Base-by-base conservation (phyloP, 2,329 filamentous ascomycete species). In the Macrophomina tecta region DNA sequence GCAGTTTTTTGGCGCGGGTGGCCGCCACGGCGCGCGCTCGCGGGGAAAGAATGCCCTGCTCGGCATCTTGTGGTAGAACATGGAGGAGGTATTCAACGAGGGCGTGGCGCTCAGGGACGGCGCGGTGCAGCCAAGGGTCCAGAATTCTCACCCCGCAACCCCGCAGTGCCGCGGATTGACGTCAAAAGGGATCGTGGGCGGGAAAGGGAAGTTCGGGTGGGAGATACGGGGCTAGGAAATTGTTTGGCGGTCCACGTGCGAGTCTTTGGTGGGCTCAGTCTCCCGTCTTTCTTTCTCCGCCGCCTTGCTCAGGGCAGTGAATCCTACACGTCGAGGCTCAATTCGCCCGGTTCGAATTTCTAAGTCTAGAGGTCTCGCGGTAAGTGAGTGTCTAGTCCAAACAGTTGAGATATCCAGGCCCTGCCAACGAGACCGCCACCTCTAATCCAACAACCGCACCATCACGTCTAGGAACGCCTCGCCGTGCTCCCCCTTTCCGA, bases 21-120 rank as follows among this genome's bases (percentile, higher is more conserved):
- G 4, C 7, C 23, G 48, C 53, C 53, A 32, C 32, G 16, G n/a
- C 52, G 52, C 16, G n/a, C 55, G 8, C 40, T 23, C 16, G 23
- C 40, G 56, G 56, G 56, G 56, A 46, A 60, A 60, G 23, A 60
- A 60, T 60, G 23, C 40, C 16, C 56, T 30, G 28, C n/a, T 30
- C 28, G 16, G 28, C 23, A 48, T 34, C 56, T n/a, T 32, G 28
- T 6, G 56, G 46, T 42, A 18, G 12, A 1, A 1, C 9, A 12
- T 45, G 2, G 16, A 18, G 56, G 16, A 46, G 30, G 7, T 9
- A 34, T 46, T 60, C 28, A 14, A 36, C 56, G 40, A 60, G 3
- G 8, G 2, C 16, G 32, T 46, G 56, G 56, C 36, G 56, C 46
- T 60, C 38, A 60, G 40, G 28, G 36, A 3, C 36, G n/a, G n/a